Percentiles rank a stretch among this genome's conserved stretches.
Conservation (phyloP, 2,329 filamentous ascomycete genomes). For the Akanthomyces muscarius region DNA sequence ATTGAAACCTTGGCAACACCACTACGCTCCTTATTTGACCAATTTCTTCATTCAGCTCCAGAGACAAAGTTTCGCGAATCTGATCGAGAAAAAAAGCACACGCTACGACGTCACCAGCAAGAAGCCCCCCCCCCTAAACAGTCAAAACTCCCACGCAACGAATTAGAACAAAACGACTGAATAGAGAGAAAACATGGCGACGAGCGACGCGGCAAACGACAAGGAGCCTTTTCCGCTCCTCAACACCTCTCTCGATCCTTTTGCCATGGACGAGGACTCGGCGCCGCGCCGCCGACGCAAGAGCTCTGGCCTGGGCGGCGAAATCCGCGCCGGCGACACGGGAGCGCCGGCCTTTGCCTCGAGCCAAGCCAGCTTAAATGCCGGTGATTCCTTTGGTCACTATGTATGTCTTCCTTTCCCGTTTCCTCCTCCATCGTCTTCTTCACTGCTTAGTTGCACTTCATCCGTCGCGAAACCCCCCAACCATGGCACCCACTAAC, state of each 20-base stretch:
- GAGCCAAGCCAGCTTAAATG: constrained; percentile 43
- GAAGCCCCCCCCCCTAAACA: too few relatives aligned
- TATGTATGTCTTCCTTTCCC: neutral
- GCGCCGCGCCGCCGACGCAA: constrained; percentile 48
- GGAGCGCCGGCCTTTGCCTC: constrained; percentile 52
- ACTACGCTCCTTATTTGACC: too few relatives aligned
- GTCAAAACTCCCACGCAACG: too few relatives aligned
- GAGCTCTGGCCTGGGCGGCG: constrained; percentile 51
- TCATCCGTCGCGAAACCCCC: neutral
- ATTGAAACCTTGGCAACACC: too few relatives aligned
- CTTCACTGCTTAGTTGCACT: neutral
- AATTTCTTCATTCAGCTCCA: too few relatives aligned
- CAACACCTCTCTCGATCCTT: constrained; percentile 47
- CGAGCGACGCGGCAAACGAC: constrained; percentile 9
- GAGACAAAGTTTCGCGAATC: too few relatives aligned
- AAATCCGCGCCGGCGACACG: constrained; percentile 53
- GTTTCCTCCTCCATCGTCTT: too few relatives aligned
- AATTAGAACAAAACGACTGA: too few relatives aligned
- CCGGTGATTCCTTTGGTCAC: constrained; percentile 18
- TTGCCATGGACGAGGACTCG: constrained; percentile 32
- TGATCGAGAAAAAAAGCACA: neutral
- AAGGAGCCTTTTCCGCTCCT: constrained; percentile 54
- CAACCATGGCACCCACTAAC: constrained; percentile 9
- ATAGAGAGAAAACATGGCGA: constrained; percentile 7
- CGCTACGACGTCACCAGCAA: neutral